Conservation (phyloP, 169 alveolate species). For the Cryptosporidium muris region DNA sequence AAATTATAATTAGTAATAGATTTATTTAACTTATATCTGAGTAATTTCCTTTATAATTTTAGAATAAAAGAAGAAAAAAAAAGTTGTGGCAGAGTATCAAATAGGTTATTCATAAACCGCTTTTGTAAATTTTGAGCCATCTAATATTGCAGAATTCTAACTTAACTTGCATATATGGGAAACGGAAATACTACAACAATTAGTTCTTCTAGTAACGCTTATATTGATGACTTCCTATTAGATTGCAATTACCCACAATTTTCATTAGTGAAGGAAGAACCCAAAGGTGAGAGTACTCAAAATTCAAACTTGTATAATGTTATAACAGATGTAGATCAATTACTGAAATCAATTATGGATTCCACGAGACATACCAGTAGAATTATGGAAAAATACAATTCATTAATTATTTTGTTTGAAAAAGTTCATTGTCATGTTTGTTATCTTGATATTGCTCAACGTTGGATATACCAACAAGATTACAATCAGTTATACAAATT, state of each 20-base stretch:
- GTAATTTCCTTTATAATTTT: background rate
- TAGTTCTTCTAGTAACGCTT: background rate
- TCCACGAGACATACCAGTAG: slow-evolving; percentile 4
- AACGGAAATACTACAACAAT: background rate
- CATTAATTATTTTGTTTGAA: slow-evolving; percentile 25
- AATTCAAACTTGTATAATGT: background rate
- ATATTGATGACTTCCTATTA: slow-evolving; percentile 17
- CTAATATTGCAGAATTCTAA: too few relatives aligned
- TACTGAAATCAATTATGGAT: slow-evolving; percentile 28
- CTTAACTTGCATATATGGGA: slow-evolving; percentile 18
- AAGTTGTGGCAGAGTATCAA: background rate
- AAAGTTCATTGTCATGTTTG: slow-evolving; percentile 43
- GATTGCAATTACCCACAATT: background rate
- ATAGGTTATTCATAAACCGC: background rate
- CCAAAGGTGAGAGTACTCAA: background rate
- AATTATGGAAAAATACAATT: slow-evolving; percentile 27
- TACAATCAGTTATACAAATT: slow-evolving; percentile 30
- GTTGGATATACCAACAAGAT: slow-evolving; percentile 64
- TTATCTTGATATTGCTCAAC: slow-evolving; percentile 40
- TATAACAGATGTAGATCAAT: slow-evolving; percentile 22
- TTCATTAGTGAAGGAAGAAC: background rate
- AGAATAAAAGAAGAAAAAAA: background rate
- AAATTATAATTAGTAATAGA: background rate
- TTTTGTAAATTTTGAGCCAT: too few relatives aligned
- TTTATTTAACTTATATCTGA: background rate